Evolutionary conservation across 352 stramenopile species (phyloP).

Genomic region (Bremia lactucae): DNA sequence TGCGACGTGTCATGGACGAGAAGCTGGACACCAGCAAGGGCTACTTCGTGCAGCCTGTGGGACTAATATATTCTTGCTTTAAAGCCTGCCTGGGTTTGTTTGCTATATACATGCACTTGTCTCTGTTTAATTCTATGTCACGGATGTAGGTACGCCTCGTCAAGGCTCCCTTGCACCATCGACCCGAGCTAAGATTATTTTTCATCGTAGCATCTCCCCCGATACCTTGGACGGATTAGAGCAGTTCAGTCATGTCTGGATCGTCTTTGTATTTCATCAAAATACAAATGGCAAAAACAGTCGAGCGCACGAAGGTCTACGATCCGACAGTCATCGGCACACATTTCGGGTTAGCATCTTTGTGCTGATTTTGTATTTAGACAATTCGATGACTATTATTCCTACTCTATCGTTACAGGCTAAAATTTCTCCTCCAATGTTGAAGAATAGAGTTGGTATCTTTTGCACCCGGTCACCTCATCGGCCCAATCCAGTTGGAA

Average conservation of each 20-base stretch:
- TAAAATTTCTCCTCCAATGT: slow-evolving; percentile 55
- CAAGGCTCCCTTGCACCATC: slow-evolving; percentile 71
- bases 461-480: slow-evolving; percentile 95
- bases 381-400: neutral
- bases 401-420: slow-evolving; percentile 19
- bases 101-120: neutral
- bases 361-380: neutral
- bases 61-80: slow-evolving; percentile 69
- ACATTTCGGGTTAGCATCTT: slow-evolving; percentile 34
- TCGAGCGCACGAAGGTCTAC: slow-evolving; percentile 46
- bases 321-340: slow-evolving; percentile 61
- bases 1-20: slow-evolving; percentile 58
- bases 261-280: slow-evolving; percentile 84
- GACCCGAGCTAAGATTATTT: slow-evolving; percentile 55
- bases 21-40: slow-evolving; percentile 70
- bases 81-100: slow-evolving; percentile 38
- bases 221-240: slow-evolving; percentile 63
- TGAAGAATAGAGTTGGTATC: slow-evolving; percentile 84
- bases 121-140: neutral
- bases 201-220: slow-evolving; percentile 71
- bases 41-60: slow-evolving; percentile 73
- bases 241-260: slow-evolving; percentile 82
- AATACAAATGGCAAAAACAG: slow-evolving; percentile 85
- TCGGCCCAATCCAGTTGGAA: slow-evolving; percentile 92
- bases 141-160: slow-evolving; percentile 52